phyloP scores from a whole-genome alignment of 2,329 filamentous ascomycete genomes.

The Neopestalotiopsis rosae region DNA sequence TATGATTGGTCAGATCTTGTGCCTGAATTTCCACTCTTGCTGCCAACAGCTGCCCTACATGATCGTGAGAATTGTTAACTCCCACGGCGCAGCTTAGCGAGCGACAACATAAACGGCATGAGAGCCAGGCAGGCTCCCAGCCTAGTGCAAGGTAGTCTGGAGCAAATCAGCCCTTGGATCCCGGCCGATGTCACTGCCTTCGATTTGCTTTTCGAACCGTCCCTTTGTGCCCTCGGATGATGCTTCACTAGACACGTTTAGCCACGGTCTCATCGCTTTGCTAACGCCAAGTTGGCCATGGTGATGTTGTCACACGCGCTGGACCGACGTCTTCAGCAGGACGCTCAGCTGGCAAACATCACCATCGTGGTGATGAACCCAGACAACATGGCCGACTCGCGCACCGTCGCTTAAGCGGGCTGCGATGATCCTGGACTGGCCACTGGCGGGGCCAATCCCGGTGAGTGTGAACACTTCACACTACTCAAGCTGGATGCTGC shows the following conservation, averaged over 20 bases:
- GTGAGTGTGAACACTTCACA: neutral
- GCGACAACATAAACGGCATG: too few relatives aligned
- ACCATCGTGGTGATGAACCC: neutral
- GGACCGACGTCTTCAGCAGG: constrained; percentile 38
- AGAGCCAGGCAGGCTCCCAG: neutral
- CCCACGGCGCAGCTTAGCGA: too few relatives aligned
- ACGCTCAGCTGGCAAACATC: constrained; percentile 14
- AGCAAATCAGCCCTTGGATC: constrained; percentile 41
- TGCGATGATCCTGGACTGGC: neutral
- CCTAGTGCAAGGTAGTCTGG: constrained; percentile 25
- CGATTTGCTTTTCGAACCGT: constrained; percentile 39
- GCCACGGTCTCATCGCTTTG: constrained; percentile 47
- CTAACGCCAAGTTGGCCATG: constrained; percentile 44
- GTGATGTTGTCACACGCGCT: constrained; percentile 47
- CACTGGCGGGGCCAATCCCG: neutral
- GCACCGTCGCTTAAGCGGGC: neutral
- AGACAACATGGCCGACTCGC: neutral
- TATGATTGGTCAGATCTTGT: neutral
- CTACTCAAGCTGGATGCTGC: neutral
- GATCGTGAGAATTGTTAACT: too few relatives aligned
- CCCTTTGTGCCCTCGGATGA: constrained; percentile 29
- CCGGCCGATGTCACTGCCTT: constrained; percentile 37
- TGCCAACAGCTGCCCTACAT: neutral
- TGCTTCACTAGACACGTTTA: constrained; percentile 36
- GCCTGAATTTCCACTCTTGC: neutral